phyloP scores from a whole-genome alignment of 352 stramenopile species.

The Pythium grandisporangium region DNA sequence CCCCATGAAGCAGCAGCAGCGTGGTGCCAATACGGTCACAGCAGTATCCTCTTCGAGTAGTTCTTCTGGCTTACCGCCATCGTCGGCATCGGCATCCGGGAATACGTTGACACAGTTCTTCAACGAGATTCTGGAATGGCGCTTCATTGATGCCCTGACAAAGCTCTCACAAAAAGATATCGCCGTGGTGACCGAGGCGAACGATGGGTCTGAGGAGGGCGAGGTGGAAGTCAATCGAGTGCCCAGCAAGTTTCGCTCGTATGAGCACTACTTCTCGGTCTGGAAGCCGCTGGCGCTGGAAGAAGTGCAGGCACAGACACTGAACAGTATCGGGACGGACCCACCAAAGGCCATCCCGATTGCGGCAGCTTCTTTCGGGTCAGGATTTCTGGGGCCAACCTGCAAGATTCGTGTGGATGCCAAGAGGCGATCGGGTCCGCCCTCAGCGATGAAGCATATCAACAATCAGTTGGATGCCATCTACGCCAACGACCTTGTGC shows the following conservation, averaged over 20 bases:
- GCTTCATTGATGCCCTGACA: slow-evolving; percentile 53
- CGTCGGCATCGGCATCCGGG: slow-evolving; percentile 16
- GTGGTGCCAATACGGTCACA: too few species aligned
- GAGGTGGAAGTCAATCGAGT: slow-evolving; percentile 63
- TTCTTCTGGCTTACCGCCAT: too few species aligned
- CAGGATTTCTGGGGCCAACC: slow-evolving; percentile 49
- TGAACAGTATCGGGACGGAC: slow-evolving; percentile 73
- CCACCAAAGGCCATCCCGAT: slow-evolving; percentile 37
- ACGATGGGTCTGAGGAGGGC: slow-evolving; percentile 67
- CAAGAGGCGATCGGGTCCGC: slow-evolving; percentile 26
- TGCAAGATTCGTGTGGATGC: slow-evolving; percentile 63
- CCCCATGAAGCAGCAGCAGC: slow-evolving; percentile 41
- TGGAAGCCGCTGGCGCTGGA: slow-evolving; percentile 81
- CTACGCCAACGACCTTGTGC: slow-evolving; percentile 72
- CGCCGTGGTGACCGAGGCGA: slow-evolving; percentile 29
- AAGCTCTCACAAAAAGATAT: slow-evolving; percentile 45
- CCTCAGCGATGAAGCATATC: slow-evolving; percentile 14
- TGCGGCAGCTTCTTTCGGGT: slow-evolving; percentile 28
- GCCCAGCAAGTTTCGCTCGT: slow-evolving; percentile 78
- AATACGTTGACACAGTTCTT: slow-evolving; percentile 81
- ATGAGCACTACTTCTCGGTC: slow-evolving; percentile 84
- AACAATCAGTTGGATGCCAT: slow-evolving; percentile 32
- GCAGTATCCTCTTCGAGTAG: too few species aligned
- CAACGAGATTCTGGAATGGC: slow-evolving; percentile 76
- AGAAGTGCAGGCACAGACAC: slow-evolving; percentile 83